Evolutionary conservation across 495 filamentous ascomycete species (phyloP).

Genomic region (Filosporella fistucella): DNA sequence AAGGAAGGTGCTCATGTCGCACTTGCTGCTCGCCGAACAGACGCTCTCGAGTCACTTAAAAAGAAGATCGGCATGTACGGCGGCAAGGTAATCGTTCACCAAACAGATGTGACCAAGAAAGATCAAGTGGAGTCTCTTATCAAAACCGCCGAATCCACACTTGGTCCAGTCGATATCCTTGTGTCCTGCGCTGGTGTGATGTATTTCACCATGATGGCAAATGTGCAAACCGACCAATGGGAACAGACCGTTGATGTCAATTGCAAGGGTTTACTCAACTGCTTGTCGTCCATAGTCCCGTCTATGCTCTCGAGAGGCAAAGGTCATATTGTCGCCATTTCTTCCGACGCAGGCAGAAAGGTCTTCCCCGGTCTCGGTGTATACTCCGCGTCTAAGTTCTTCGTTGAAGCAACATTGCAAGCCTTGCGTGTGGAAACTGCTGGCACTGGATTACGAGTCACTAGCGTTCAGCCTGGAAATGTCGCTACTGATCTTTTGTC

Average conservation of each 20-base stretch:
- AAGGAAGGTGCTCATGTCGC: conserved; percentile 55
- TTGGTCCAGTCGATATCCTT: conserved; percentile 62
- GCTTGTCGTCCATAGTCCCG: conserved; percentile 53
- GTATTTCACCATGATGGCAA: conserved; percentile 74
- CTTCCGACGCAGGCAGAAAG: conserved; percentile 65
- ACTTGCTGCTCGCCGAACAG: conserved; percentile 56
- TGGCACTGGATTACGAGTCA: conserved; percentile 58
- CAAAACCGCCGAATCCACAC: conserved; percentile 41
- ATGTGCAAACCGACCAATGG: conserved; percentile 60
- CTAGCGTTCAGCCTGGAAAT: conserved; percentile 64
- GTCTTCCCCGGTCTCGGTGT: conserved; percentile 69
- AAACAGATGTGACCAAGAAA: conserved; percentile 58
- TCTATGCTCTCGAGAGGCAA: conserved; percentile 55
- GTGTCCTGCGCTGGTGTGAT: conserved; percentile 69
- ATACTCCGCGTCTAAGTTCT: conserved; percentile 71
- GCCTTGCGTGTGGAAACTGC: conserved; percentile 62
- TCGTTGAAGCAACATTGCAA: conserved; percentile 67
- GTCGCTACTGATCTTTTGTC: conserved; percentile 56
- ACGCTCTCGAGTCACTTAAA: conserved; percentile 55
- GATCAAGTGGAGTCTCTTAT: conserved; percentile 52
- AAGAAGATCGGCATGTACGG: conserved; percentile 39
- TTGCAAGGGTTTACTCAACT: conserved; percentile 67
- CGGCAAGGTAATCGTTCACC: conserved; percentile 50
- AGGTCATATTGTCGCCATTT: conserved; percentile 65
- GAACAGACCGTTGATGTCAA: conserved; percentile 67